Evolutionary conservation across 768 basidiomycete species (phyloP), one percentile per base, ranked within the genome.

Genomic region (Lentinula edodes): DNA sequence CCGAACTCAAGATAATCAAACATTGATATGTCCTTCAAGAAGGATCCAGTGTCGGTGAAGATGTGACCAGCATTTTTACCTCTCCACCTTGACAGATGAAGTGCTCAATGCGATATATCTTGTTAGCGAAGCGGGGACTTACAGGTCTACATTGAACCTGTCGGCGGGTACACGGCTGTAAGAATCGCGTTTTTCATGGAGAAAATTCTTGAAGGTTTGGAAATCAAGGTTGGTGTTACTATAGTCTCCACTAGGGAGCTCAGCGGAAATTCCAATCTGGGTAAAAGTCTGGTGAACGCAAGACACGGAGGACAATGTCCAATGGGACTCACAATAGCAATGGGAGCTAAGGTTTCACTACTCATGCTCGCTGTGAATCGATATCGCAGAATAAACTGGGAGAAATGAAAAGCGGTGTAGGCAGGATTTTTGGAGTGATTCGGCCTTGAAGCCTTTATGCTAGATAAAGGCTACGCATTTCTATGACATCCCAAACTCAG

Each of bases 1-100:
- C 73, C 72, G 45, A 74, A 70, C 60, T 73, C 73, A 18, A 72
- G 38, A 51, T 66, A 55, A 50, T 74, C 72, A 38, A 74, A 70
- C 15, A 61, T 45, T 13, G 58, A 52, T 8, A 68, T 54, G 43
- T 72, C 63, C 58, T 74, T 74, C 32, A 74, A 64, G 58, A 74
- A 74, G 10, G 72, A 59, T 5, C 73, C 73, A 3, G 42, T 57
- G n/a, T 66, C 66, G 2, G 68, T 61, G 34, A 62, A 46, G 41
- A 72, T 62, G 55, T 67, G 53, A 2, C 68, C 68, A 16, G 52
- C 28, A 12, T 52, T 57, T 34, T 63, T 60, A 8, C 69, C 68
- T n/a, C 52, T 57, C 59, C 59, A 70, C 12, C 66, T 67, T 3
- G 41, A 15, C 5, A 39, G 18, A 15, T 7, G 23, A 1, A 7